A percentile compares a stretch with the other conserved stretches of the same genome.
Conservation (phyloP, 192 early-diverging fungal genomes). For the Rhizophagus sp. region DNA sequence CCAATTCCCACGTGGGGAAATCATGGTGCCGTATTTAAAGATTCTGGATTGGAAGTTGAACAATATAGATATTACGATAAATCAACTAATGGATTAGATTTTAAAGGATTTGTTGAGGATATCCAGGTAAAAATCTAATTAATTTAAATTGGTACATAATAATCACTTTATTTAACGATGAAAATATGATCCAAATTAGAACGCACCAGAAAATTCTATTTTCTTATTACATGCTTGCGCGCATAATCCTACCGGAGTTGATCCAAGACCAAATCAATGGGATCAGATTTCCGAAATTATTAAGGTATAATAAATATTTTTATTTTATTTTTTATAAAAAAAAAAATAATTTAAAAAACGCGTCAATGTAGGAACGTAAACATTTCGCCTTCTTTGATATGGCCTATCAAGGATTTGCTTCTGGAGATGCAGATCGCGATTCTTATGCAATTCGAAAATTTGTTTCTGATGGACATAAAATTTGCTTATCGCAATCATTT, state of each 20-base stretch:
- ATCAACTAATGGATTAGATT: constrained; percentile 89
- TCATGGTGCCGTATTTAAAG: constrained; percentile 91
- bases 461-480: constrained; percentile 71
- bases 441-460: constrained; percentile 95
- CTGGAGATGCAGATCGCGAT: constrained; percentile 85
- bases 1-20: constrained; percentile 98
- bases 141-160: neutral
- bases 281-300: constrained; percentile 77
- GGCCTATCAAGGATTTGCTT: constrained; percentile 99
- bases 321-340: no score
- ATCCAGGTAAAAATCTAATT: constrained; percentile 53
- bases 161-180: neutral
- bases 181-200: constrained; percentile 35
- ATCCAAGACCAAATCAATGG: constrained; percentile 95
- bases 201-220: constrained; percentile 83
- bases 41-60: constrained; percentile 83
- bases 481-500: constrained; percentile 92
- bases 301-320: constrained; percentile 40
- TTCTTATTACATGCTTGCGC: constrained; percentile 97
- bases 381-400: constrained; percentile 98
- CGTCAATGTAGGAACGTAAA: constrained; percentile 50
- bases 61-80: constrained; percentile 96
- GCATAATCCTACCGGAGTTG: constrained; percentile 99
- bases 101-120: constrained; percentile 90
- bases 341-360: neutral